Base-by-base conservation (phyloP, 2,329 filamentous ascomycete genomes). In the Cordyceps sp. region DNA sequence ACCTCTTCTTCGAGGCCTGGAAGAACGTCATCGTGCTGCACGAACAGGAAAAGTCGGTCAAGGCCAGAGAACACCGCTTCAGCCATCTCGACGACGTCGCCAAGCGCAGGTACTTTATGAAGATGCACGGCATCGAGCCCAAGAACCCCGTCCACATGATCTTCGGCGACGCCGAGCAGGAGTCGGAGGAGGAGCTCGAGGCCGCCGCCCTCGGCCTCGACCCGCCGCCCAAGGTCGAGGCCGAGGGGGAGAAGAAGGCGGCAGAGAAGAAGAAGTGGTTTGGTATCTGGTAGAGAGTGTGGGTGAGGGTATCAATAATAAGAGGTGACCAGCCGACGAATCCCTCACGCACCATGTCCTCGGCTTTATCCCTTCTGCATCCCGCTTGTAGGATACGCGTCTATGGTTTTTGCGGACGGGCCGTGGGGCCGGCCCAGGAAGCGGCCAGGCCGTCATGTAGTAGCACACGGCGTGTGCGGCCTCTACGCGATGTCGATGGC, bases 51-150 rank as follows among this genome's bases (percentile, higher is more conserved):
- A 70, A 71, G 41, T 77, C 74, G 20, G 62, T 69, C 40, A 59
- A 74, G 47, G 78, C 79, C 19, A 64, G 68, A 32, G 81, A 86
- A 54, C 73, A 74, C 58, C 70, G 86, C 34, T 70, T 73, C 46
- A 68, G 68, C 47, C 75, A 74, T 42, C 66, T 84, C 34, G 84
- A 93, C 42, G 90, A 98, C 58, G 78, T 90, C 19, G 70, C 78
- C 53, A 93, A 94, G 71, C 69, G 88, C 45, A 71, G 71, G 38
- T 75, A 81, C 54, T 98, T 84, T 57, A 74, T 86, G 46, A 77
- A 83, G 55, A 83, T 79, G 37, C 84, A 93, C 61, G 85, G 84
- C 9, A 54, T 93, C 47, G 78, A 85, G 52, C 61, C 68, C 43
- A 63, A 66, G 45, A 59, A 69, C 32, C 64, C 64, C 21, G 62